Base-by-base conservation (phyloP, 2,329 filamentous ascomycete genomes). In the Talaromyces funiculosus region DNA sequence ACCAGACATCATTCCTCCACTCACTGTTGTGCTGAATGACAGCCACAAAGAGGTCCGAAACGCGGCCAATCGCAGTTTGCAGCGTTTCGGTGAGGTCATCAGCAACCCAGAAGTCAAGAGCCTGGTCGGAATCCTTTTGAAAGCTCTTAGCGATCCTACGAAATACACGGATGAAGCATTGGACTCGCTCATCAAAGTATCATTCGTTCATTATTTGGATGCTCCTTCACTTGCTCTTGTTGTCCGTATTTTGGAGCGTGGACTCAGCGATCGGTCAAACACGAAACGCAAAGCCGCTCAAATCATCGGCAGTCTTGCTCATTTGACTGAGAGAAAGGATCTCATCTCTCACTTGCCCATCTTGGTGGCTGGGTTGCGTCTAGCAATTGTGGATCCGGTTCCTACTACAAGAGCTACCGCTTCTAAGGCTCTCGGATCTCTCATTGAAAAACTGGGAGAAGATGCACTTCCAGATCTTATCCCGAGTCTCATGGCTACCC, bases 361-460 rank as follows among this genome's bases (percentile, higher is more conserved):
- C 20, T 82, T 99, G 47, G 91, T 97, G 61, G 90, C 91, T 65
- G 95, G 94, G 16, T 81, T 99, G 63, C 92, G 95, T 72, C 72
- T 90, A 63, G 94, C 94, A 20, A 86, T 95, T 53, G 91, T 99
- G 57, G 94, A 99, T 71, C 94, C 95, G 9, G 94, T 99, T 3
- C 95, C 94, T 10, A 95, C 93, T 2, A 99, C 95, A 38, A 88
- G 94, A 70, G 94, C 94, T 22, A 99, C 94, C 16, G 94, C 92
- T 26, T 97, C 95, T 5, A 94, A 96, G 70, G 94, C 94, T 40
- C 82, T 99, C 43, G 94, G 94, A 57, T 97, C 94, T 1, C 84
- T 97, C n/a, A 89, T 99, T 63, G 94, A 99, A 78, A 99, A 99
- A 77, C 84, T 99, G 56, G 94, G 94, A 75, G 94, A 99, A 76